phyloP scores from a whole-genome alignment of 2,329 filamentous ascomycete genomes.

The Pseudopithomyces chartarum region DNA sequence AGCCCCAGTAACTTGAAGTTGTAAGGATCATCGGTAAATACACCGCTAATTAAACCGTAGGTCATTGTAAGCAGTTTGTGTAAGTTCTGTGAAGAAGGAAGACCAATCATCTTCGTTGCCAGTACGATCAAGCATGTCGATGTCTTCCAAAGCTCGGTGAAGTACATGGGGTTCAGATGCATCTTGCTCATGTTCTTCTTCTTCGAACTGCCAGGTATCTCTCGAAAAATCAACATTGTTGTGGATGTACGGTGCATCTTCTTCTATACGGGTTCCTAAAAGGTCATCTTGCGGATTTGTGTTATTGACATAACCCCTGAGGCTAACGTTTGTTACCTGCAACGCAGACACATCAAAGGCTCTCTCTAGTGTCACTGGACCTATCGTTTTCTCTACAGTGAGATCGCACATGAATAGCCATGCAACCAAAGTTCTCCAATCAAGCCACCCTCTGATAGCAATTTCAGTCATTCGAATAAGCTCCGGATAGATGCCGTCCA shows the following conservation, averaged over 20 bases:
- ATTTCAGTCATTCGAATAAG: not conserved
- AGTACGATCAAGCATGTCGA: not conserved
- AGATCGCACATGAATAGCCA: slow-evolving; percentile 7
- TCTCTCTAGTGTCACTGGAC: slow-evolving; percentile 1
- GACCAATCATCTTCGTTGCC: not conserved
- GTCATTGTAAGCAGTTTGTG: slow-evolving; percentile 9
- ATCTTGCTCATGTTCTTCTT: not conserved
- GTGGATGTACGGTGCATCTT: not conserved
- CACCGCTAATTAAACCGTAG: too few relatives aligned
- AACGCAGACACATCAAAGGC: not conserved
- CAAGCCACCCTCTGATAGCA: slow-evolving; percentile 13
- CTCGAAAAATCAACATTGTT: not conserved
- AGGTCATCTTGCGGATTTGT: not conserved
- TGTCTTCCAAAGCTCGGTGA: not conserved
- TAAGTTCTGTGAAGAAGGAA: slow-evolving; percentile 1
- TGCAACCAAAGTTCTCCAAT: slow-evolving; percentile 14
- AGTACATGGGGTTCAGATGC: not conserved
- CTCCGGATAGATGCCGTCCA: slow-evolving; percentile 2
- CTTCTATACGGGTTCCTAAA: not conserved
- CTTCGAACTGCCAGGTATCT: not conserved
- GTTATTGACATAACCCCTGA: not conserved
- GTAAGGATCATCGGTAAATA: too few relatives aligned
- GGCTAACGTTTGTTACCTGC: not conserved
- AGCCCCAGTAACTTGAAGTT: too few relatives aligned
- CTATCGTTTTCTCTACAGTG: not conserved